Percentiles rank a stretch among this genome's conserved stretches.
Conservation (phyloP, 306 rosid species). For the Cicer judaicum region DNA sequence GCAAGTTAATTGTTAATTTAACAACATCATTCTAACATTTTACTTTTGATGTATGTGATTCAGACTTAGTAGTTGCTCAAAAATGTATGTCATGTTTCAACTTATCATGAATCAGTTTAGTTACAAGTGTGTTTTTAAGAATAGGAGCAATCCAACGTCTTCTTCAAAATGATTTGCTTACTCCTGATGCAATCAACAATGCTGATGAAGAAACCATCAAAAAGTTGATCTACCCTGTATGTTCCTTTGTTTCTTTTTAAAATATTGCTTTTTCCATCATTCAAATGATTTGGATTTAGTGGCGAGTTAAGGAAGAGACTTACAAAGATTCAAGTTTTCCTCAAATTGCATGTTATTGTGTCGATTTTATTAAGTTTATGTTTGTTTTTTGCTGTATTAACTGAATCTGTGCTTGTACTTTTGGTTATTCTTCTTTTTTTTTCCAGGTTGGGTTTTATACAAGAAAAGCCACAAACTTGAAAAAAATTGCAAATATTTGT, state of each 20-base stretch:
- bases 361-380: conserved; percentile 9
- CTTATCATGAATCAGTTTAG: conserved; percentile 39
- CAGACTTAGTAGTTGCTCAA: conserved; percentile 23
- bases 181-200: conserved; percentile 73
- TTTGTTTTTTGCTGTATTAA: conserved; percentile 19
- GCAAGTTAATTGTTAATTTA: conserved; percentile 25
- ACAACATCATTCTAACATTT: conserved; percentile 5
- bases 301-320: conserved; percentile 17
- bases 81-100: conserved; percentile 30
- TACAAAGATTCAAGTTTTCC: conserved; percentile 1
- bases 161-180: conserved; percentile 76
- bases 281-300: conserved; percentile 24
- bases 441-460: conserved; percentile 93
- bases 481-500: conserved; percentile 89
- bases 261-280: conserved; percentile 1
- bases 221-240: conserved; percentile 87
- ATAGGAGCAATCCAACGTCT: conserved; percentile 95
- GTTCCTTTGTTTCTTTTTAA: conserved; percentile 41
- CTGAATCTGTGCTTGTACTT: conserved; percentile 23
- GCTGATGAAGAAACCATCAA: conserved; percentile 82
- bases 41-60: conserved; percentile 31
- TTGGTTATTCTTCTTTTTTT: neutral
- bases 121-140: conserved; percentile 51
- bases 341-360: conserved; percentile 5
- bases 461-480: conserved; percentile 84